Conservation (phyloP, 257 asterid species). For the Plantago major region DNA sequence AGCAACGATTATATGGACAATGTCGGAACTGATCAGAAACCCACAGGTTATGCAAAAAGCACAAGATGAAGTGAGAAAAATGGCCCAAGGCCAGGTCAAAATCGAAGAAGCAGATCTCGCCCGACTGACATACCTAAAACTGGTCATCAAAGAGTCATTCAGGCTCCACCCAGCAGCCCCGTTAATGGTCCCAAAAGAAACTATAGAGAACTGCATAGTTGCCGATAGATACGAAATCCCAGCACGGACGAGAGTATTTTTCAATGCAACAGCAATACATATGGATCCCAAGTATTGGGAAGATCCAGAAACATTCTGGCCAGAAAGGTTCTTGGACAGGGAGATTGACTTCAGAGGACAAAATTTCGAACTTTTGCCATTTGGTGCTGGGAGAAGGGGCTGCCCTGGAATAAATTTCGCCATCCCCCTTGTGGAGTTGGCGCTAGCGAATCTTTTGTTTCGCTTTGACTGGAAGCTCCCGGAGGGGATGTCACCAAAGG, state of each 20-base stretch:
- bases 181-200: conserved; percentile 29
- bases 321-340: conserved; percentile 36
- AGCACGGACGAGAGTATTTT: conserved; percentile 27
- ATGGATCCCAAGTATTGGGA: conserved; percentile 32
- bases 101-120: conserved; percentile 26
- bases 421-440: conserved; percentile 35
- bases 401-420: conserved; percentile 51
- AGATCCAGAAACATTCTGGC: conserved; percentile 29
- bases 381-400: conserved; percentile 48
- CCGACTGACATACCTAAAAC: conserved; percentile 29
- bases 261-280: conserved; percentile 30
- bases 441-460: conserved; percentile 40
- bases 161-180: conserved; percentile 37
- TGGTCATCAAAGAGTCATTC: conserved; percentile 28
- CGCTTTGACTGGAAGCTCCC: conserved; percentile 44
- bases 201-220: conserved; percentile 21
- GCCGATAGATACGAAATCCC: conserved; percentile 27
- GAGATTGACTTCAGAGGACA: conserved; percentile 34
- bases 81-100: conserved; percentile 13
- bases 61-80: conserved; percentile 22
- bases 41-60: conserved; percentile 21
- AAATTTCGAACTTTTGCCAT: conserved; percentile 41
- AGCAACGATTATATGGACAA: conserved; percentile 34
- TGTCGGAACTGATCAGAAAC: conserved; percentile 34
- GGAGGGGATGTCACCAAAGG: conserved; percentile 20